Evolutionary conservation across 495 filamentous ascomycete genomes (phyloP), one percentile per base, ranked within the genome.

Genomic region (Annulohypoxylon bovei): DNA sequence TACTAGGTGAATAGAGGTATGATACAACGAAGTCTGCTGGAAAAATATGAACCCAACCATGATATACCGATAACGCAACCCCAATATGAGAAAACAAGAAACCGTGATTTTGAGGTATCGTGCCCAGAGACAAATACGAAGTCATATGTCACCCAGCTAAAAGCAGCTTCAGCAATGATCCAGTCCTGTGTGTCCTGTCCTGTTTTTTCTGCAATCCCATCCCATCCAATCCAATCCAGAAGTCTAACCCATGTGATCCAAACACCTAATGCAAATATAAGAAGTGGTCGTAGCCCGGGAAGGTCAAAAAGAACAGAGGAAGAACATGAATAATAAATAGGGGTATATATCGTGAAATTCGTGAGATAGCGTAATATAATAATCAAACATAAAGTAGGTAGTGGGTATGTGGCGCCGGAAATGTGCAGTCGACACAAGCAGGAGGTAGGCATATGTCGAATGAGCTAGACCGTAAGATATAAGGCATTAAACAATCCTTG

Each of bases 181-280:
- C 52, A 69, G 66, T 58, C 25, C 59, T 63, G 39, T 68, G 28
- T 54, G n/a, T 49, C 57, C 55, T 67, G 55, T 67, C 35, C 65
- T 49, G 58, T 62, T 59, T 22, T 23, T 32, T 33, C 12, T 54
- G 55, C 16, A 30, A 32, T 6, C 14, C 27, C 25, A 9, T 33
- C 11, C 16, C 3, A 22, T 28, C n/a, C n/a, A n/a, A 33, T 20
- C 14, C 25, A 27, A 20, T 54, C 9, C 46, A 23, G 20, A 35
- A 27, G 8, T 23, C 18, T 46, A 56, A 16, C 20, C 39, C 47
- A 33, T 53, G 3, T 30, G n/a, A 37, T 20, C n/a, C 22, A 18
- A 32, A 67, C 25, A 35, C 25, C 33, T n/a, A n/a, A 39, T 30
- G 35, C 6, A 60, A 60, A 20, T 22, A 54, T 1, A 4, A 44